These are phyloP conservation scores for Lasiodiplodia gonubiensis DNA, from an alignment of 2,329 filamentous ascomycete genomes.

Conservation along the genomic window DNA sequence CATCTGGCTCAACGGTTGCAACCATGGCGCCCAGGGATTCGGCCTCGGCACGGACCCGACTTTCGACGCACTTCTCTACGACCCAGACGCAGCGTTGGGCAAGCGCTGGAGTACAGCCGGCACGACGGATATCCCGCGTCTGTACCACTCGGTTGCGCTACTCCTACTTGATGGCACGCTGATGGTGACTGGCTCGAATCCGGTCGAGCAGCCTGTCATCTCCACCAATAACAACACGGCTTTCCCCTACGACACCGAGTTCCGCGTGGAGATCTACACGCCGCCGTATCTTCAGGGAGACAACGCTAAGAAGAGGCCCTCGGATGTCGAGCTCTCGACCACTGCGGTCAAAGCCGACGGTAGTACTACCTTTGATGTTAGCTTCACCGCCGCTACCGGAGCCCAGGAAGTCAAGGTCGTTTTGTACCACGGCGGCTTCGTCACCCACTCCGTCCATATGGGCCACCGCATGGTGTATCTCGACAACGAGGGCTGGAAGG, in stretches of 20 bases:
- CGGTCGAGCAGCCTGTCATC: slow-evolving; percentile 63
- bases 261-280: slow-evolving; percentile 66
- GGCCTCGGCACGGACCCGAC: slow-evolving; percentile 61
- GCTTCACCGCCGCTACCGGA: slow-evolving; percentile 52
- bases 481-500: slow-evolving; percentile 56
- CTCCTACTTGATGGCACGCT: slow-evolving; percentile 65
- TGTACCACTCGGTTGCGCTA: slow-evolving; percentile 67
- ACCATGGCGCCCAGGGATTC: slow-evolving; percentile 65
- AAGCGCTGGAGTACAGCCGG: slow-evolving; percentile 57
- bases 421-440: slow-evolving; percentile 65
- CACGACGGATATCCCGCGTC: slow-evolving; percentile 50
- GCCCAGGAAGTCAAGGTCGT: slow-evolving; percentile 55
- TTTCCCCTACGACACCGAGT: slow-evolving; percentile 62
- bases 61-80: slow-evolving; percentile 63
- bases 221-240: slow-evolving; percentile 45
- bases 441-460: slow-evolving; percentile 68
- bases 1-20: slow-evolving; percentile 67
- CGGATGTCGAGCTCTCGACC: slow-evolving; percentile 53
- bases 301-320: slow-evolving; percentile 56
- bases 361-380: slow-evolving; percentile 54
- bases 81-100: slow-evolving; percentile 58
- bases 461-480: slow-evolving; percentile 63
- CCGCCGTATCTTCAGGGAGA: slow-evolving; percentile 64
- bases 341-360: slow-evolving; percentile 51
- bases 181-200: slow-evolving; percentile 65